Evolutionary conservation across 2,329 filamentous ascomycete species (phyloP), one percentile per base, ranked within the genome.

Genomic region (Metarhizium anisopliae): DNA sequence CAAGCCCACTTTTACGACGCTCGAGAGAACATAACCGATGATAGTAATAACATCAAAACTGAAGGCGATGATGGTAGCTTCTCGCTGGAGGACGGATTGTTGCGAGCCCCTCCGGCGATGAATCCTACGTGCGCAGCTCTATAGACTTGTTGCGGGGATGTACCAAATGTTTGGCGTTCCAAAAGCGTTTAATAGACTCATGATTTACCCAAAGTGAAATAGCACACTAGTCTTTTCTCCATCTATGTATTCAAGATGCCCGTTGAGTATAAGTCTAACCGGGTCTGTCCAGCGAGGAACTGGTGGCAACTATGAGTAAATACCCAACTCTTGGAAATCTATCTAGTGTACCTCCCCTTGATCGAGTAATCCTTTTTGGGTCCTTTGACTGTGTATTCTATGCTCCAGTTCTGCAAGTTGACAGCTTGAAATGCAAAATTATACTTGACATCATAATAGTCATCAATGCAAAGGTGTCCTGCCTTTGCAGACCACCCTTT

Each of bases 351-450:
- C 1, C 65, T 67, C 2, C 80, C 81, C 8, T 71, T 67, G 54
- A 86, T 83, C 0, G 72, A 80, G 64, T 91, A 91, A 64, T 90
- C 84, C 70, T 91, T 91, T 66, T 83, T 83, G 2, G 87, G 87
- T 0, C 87, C 88, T 30, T 79, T 81, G 2, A 90, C 87, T 1
- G 75, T 77, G 62, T 90, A 89, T 53, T 74, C 78, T 49, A 87
- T 74, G 35, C 69, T 77, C 81, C 85, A 89, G 30, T 75, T 68
- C 53, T 67, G 66, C 60, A 90, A 62, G 47, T 79, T 79, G 1
- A 85, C 74, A 13, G 80, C 82, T 51, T 75, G 67, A 61, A 85
- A 87, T 8, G 68, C 69, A 68, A 92, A 92, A 58, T 83, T 77
- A 67, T 90, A 90, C 49, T 75, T 73, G 45, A 87, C 85, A 55